These are phyloP conservation scores for Chrysanthemum makinoi DNA, from an alignment of 129 eudicot genomes.

Conservation along the genomic window DNA sequence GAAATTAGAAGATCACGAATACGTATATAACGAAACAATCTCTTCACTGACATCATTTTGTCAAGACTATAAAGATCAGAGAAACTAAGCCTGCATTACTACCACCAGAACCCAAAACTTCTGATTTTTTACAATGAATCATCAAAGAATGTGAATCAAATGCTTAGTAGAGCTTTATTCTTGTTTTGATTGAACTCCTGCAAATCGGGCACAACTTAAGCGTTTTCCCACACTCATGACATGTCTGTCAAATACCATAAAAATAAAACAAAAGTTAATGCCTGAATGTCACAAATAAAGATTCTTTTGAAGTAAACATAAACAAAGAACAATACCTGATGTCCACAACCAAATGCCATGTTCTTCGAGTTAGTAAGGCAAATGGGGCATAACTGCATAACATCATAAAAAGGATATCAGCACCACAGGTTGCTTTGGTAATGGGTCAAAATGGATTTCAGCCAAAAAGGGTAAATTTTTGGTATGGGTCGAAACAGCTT, in stretches of 20 bases:
- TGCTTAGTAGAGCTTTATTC: constrained; percentile 79
- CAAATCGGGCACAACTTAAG: constrained; percentile 84
- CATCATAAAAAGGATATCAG: constrained; percentile 15
- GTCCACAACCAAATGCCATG: constrained; percentile 99
- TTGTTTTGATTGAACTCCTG: constrained; percentile 62
- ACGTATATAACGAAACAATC: neutral
- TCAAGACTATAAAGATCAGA: constrained; percentile 5
- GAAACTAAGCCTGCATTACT: neutral
- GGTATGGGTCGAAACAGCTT: neutral
- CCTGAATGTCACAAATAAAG: neutral
- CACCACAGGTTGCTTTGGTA: neutral
- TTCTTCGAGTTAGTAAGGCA: constrained; percentile 73
- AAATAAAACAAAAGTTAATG: neutral
- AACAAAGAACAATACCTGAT: constrained; percentile 55
- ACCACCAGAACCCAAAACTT: neutral
- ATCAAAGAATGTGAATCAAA: constrained; percentile 21
- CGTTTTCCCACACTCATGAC: constrained; percentile 77
- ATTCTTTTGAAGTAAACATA: neutral
- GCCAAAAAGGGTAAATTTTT: constrained; percentile 1
- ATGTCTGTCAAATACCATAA: constrained; percentile 54
- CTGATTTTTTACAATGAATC: constrained; percentile 10
- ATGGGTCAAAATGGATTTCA: neutral
- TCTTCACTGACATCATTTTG: constrained; percentile 3
- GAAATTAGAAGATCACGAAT: neutral
- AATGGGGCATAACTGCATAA: constrained; percentile 80